Base-by-base conservation (phyloP, 345 rosid genomes). In the Abelmoschus esculentus region DNA sequence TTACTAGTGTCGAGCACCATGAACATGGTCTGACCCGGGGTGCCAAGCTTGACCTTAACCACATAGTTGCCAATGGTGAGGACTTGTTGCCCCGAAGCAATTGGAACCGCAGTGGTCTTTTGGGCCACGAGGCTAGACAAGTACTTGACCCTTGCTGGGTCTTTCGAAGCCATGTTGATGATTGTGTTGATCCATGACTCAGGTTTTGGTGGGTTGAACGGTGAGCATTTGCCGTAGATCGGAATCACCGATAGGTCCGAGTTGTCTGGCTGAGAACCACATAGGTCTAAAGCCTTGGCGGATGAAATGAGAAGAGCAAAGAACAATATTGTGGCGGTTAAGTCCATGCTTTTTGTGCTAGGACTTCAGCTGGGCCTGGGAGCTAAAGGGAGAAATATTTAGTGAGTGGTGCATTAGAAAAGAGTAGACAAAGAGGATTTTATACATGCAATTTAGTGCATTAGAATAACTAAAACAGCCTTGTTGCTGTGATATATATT, bases 1-100 rank as follows among this genome's bases (percentile, higher is more conserved):
- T 76, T 81, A 67, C 98, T 89, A 2, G 90, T 90, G 77, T 92
- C 96, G 5, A 92, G 81, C 38, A 92, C 96, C 98, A 90, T 90
- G 75, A 79, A 83, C 90, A 90, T 79, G 18, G 80, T 73, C 71
- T 92, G 96, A 60, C 88, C 89, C 11, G 96, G 96, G 14, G 90
- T 88, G 13, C 96, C 98, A 9, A 92, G 70, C 66, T 79, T 85
- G 74, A 82, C 91, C 72, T 83, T 85, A 58, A 90, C 90, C 6
- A 92, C 83, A 66, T 92, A 92, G 81, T 89, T 90, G 54, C 78
- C 85, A 7, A 78, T 66, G 76, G 75, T 79, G 8, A 87, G 66
- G 28, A 80, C 69, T 54, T 80, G 66, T 65, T 84, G 90, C 22
- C 86, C 93, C 0, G 98, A 82, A 10, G 90, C 96, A 22, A 92